A percentile compares a stretch with the other conserved stretches of the same genome.
Conservation (phyloP, 169 alveolate species). For the Plasmodium billcollinsi region DNA sequence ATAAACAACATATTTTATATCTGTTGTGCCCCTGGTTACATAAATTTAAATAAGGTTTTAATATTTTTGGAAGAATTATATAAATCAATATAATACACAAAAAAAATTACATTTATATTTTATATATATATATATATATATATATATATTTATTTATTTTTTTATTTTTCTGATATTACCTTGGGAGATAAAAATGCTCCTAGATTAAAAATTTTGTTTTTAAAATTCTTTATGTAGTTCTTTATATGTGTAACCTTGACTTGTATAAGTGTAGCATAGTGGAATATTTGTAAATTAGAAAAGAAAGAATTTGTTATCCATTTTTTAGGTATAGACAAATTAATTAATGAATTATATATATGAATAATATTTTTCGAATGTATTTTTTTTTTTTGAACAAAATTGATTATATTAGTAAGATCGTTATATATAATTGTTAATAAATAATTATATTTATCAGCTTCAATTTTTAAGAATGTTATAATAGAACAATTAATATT, state of each 20-base stretch:
- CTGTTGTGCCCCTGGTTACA: too few species aligned
- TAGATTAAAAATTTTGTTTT: constrained; percentile 40
- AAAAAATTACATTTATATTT: background rate
- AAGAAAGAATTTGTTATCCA: constrained; percentile 58
- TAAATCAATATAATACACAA: background rate
- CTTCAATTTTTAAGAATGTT: constrained; percentile 68
- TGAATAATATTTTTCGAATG: constrained; percentile 17
- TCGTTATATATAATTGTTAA: constrained; percentile 58
- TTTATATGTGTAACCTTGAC: constrained; percentile 38
- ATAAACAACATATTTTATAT: too few species aligned
- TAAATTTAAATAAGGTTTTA: too few species aligned
- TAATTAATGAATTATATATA: constrained; percentile 39
- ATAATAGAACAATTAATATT: constrained; percentile 57
- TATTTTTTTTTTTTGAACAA: constrained; percentile 37
- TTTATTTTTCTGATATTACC: constrained; percentile 4
- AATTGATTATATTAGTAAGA: constrained; percentile 53
- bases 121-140: background rate
- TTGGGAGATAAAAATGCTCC: constrained; percentile 64
- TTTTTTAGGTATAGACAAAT: constrained; percentile 57
- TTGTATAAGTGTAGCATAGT: constrained; percentile 34
- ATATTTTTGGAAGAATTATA: background rate
- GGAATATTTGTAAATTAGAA: constrained; percentile 51
- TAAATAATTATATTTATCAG: constrained; percentile 59
- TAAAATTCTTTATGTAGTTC: constrained; percentile 12
- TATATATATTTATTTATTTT: background rate